phyloP scores from a whole-genome alignment of 202 grass and related monocot species.

The Alloteropsis angusta region DNA sequence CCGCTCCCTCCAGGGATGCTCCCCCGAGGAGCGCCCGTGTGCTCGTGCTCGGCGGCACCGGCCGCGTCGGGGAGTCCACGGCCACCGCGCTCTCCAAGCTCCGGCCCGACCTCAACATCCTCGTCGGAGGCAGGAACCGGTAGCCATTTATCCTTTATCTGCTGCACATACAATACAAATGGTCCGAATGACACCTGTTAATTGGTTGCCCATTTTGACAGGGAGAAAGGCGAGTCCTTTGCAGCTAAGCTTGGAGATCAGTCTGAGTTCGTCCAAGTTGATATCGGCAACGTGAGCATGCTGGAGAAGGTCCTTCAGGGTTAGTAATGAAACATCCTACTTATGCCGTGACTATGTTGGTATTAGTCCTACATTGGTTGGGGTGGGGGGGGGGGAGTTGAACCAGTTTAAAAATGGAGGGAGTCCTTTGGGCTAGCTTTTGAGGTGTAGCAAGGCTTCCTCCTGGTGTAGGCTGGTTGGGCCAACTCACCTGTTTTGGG shows the following conservation, averaged over 20 bases:
- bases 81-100: slow-evolving; percentile 73
- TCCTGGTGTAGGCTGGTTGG: no score
- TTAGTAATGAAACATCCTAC: background rate
- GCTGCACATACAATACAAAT: no score
- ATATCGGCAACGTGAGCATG: slow-evolving; percentile 43
- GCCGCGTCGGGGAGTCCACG: slow-evolving; percentile 82
- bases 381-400: no score
- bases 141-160: background rate
- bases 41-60: slow-evolving; percentile 74
- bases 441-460: no score
- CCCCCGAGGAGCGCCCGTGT: slow-evolving; percentile 35
- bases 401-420: no score
- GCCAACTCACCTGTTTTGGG: no score
- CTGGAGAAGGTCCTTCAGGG: slow-evolving; percentile 58
- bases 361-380: no score
- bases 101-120: slow-evolving; percentile 49
- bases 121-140: slow-evolving; percentile 68
- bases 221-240: slow-evolving; percentile 67
- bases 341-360: no score
- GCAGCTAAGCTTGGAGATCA: slow-evolving; percentile 52
- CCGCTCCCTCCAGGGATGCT: slow-evolving; percentile 23
- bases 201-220: slow-evolving; percentile 1
- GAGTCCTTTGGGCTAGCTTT: no score
- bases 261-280: slow-evolving; percentile 60
- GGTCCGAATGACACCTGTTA: no score